Evolutionary conservation across 345 rosid genomes (phyloP), one percentile per base, ranked within the genome.

Genomic region (Lumnitzera littorea): DNA sequence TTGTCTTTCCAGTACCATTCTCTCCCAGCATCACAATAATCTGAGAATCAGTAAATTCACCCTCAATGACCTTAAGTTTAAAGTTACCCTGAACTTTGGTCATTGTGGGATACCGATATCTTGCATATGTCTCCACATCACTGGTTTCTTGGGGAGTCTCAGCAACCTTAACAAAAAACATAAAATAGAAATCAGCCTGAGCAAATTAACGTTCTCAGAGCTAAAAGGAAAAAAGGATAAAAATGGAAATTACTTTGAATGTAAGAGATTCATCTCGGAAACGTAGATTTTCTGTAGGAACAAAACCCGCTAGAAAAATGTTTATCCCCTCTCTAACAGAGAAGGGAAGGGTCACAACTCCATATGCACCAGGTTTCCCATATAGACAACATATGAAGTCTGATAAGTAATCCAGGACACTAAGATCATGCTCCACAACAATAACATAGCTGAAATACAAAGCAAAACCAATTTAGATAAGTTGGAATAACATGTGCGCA

Each of bases 321-420:
- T 95, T 95, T 50, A 94, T 94, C 61, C 96, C 99, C 77, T 95
- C 96, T 72, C 97, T 85, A 17, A 95, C 96, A 56, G 99, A 91
- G 71, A 91, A 95, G 54, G 99, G 99, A 63, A 90, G 92, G 59
- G 97, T 95, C 15, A 94, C 99, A 43, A 94, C 97, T 70, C 99
- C 99, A 73, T 91, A 91, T 17, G 97, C 97, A 76, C 96, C 95
- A n/a, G 99, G 97, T 59, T 86, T 91, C 75, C 99, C 99, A 67
- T 95, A 91, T 58, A 95, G 73, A 79, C 95, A 91, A 78, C 99
- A 91, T 69, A 95, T 88, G 78, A 91, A 91, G 76, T 91, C 99
- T 15, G 99, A 95, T 61, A 95, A 75, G 78, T 95, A 95, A 72
- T 95, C 99, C 52, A 91, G 81, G 65, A 95, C 97, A 25, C 99